Evolutionary conservation across 768 basidiomycete genomes (phyloP).

Genomic region (Termitomyces sp.): DNA sequence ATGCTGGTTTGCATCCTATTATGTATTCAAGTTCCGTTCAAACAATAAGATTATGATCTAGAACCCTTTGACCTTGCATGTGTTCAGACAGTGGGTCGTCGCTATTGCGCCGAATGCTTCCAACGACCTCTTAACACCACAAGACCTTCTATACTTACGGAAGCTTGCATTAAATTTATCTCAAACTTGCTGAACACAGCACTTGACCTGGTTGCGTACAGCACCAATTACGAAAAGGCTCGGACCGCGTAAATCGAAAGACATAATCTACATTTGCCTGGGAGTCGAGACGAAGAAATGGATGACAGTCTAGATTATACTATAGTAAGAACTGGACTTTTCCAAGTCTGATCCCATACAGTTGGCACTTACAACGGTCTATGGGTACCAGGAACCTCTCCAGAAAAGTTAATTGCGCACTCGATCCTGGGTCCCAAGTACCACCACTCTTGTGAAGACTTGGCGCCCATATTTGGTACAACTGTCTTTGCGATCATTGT

Average conservation of each 20-base stretch:
- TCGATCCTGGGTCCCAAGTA: not conserved
- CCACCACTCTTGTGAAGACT: not conserved
- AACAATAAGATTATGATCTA: too few species aligned
- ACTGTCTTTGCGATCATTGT: not conserved
- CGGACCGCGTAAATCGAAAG: not conserved
- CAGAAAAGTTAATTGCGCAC: not conserved
- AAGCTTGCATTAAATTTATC: not conserved
- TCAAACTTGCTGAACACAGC: not conserved
- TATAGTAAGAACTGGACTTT: not conserved
- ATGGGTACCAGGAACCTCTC: not conserved
- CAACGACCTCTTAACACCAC: not conserved
- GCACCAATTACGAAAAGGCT: not conserved
- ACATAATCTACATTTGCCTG: not conserved
- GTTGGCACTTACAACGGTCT: too few species aligned
- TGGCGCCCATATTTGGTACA: not conserved
- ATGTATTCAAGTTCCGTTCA: too few species aligned
- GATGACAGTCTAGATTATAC: not conserved
- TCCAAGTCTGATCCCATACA: not conserved
- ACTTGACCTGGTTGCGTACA: not conserved
- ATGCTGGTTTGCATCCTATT: not conserved
- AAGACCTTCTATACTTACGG: too few species aligned
- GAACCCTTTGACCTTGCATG: too few species aligned
- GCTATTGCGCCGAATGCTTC: not conserved
- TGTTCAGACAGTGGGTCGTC: too few species aligned
- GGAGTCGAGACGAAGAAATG: not conserved